These are phyloP conservation scores for Trichoderma arundinaceum DNA, from an alignment of 2,329 filamentous ascomycete species.

Conservation along the genomic window DNA sequence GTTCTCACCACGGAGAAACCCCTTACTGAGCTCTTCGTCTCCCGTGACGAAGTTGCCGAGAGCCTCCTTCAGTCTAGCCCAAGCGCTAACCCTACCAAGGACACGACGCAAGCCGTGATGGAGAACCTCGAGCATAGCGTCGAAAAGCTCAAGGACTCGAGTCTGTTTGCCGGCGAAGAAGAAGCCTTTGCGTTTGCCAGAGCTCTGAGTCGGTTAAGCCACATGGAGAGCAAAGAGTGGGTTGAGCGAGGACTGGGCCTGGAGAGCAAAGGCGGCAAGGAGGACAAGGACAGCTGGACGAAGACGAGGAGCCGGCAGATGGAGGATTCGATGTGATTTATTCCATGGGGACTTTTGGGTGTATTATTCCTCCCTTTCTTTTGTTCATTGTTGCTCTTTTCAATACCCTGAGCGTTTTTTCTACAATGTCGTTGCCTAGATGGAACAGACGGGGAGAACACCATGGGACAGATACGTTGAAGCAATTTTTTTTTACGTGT, in stretches of 20 bases:
- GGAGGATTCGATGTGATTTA: conserved; percentile 66
- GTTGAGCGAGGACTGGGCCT: conserved; percentile 79
- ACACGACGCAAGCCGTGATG: conserved; percentile 79
- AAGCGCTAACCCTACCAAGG: conserved; percentile 55
- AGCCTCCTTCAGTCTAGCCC: conserved; percentile 57
- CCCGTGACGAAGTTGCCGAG: conserved; percentile 69
- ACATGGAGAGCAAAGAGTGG: conserved; percentile 97
- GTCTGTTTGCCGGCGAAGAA: conserved; percentile 91
- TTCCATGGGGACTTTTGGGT: neutral
- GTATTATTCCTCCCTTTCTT: neutral
- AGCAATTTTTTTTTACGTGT: neutral
- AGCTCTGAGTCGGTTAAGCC: conserved; percentile 79
- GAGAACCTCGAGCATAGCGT: conserved; percentile 88
- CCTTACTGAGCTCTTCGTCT: conserved; percentile 83
- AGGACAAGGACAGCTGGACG: conserved; percentile 68
- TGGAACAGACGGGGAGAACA: neutral
- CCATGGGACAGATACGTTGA: neutral
- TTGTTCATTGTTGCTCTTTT: neutral
- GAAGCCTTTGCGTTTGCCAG: conserved; percentile 95
- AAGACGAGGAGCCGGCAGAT: conserved; percentile 70
- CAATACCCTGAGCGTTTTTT: conserved; percentile 19
- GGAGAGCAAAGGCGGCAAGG: conserved; percentile 67
- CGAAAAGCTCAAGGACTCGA: conserved; percentile 80
- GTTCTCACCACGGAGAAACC: conserved; percentile 90
- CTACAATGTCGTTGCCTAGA: conserved; percentile 11